phyloP scores from a whole-genome alignment of 805 yeast species.

The Metschnikowia peoriensis region DNA sequence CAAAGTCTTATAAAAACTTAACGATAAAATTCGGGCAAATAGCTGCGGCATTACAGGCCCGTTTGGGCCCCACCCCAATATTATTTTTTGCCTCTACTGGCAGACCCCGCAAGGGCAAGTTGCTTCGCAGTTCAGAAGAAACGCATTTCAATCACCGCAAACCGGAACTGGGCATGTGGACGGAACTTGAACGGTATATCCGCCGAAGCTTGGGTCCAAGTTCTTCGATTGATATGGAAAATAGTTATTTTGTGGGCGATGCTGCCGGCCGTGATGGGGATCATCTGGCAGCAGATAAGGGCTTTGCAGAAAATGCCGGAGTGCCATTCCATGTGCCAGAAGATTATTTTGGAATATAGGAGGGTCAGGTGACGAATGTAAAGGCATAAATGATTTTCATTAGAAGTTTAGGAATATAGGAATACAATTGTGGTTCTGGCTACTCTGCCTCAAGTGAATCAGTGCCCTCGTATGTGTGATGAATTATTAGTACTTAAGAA shows the following conservation, averaged over 20 bases:
- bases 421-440: no score
- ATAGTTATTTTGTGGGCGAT: conserved; percentile 83
- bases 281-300: conserved; percentile 74
- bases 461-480: no score
- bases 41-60: conserved; percentile 25
- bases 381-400: neutral
- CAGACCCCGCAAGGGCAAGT: conserved; percentile 35
- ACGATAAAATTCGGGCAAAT: conserved; percentile 41
- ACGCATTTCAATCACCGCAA: conserved; percentile 54
- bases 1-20: conserved; percentile 41
- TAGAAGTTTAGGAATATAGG: no score
- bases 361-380: no score
- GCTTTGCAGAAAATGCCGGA: conserved; percentile 59
- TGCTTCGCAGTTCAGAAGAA: conserved; percentile 24
- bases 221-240: conserved; percentile 34
- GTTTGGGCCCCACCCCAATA: conserved; percentile 23
- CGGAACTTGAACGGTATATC: conserved; percentile 45
- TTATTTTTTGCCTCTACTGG: conserved; percentile 66
- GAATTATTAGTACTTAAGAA: no score
- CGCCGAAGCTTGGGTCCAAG: conserved; percentile 17
- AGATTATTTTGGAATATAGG: conserved; percentile 43
- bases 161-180: conserved; percentile 80
- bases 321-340: conserved; percentile 71
- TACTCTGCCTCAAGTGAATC: no score
- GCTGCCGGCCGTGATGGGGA: conserved; percentile 87